Percentiles rank a stretch among this genome's conserved stretches.
These are phyloP conservation scores for Cryphonectria japonica DNA, from an alignment of 2,329 filamentous ascomycete genomes.

Conservation along the genomic window DNA sequence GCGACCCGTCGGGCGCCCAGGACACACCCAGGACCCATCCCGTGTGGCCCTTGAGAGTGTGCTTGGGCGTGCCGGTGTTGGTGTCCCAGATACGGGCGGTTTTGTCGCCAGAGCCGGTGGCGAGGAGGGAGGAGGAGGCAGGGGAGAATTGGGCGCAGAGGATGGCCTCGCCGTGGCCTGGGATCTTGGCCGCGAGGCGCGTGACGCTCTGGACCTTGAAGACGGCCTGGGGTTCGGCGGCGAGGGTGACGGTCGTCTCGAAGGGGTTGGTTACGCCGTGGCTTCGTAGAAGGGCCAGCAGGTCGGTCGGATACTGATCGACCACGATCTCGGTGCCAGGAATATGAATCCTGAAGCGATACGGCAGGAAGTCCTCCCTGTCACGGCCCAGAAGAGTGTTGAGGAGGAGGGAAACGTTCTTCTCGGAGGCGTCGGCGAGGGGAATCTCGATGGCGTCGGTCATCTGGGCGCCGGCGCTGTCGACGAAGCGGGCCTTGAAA, in stretches of 20 bases:
- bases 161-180: slow-evolving; percentile 91
- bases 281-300: slow-evolving; percentile 56
- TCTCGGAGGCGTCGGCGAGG: slow-evolving; percentile 82
- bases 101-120: slow-evolving; percentile 87
- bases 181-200: slow-evolving; percentile 84
- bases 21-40: slow-evolving; percentile 88
- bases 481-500: slow-evolving; percentile 85
- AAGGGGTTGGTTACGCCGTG: slow-evolving; percentile 63
- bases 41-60: slow-evolving; percentile 84
- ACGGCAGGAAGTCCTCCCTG: slow-evolving; percentile 62
- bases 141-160: slow-evolving; percentile 86
- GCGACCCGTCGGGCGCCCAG: slow-evolving; percentile 82
- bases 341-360: slow-evolving; percentile 64
- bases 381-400: slow-evolving; percentile 76
- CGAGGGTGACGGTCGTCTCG: slow-evolving; percentile 55
- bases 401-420: slow-evolving; percentile 84
- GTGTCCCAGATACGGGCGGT: slow-evolving; percentile 95
- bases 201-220: slow-evolving; percentile 93
- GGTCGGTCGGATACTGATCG: slow-evolving; percentile 60
- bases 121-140: slow-evolving; percentile 73
- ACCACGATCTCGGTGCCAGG: slow-evolving; percentile 56
- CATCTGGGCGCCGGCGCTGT: slow-evolving; percentile 75
- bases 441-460: slow-evolving; percentile 74
- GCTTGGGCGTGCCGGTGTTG: slow-evolving; percentile 85
- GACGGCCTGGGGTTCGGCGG: slow-evolving; percentile 81